These are phyloP conservation scores for Rhodotorula sp. DNA, from an alignment of 1,284 basidiomycete genomes.

Conservation along the genomic window DNA sequence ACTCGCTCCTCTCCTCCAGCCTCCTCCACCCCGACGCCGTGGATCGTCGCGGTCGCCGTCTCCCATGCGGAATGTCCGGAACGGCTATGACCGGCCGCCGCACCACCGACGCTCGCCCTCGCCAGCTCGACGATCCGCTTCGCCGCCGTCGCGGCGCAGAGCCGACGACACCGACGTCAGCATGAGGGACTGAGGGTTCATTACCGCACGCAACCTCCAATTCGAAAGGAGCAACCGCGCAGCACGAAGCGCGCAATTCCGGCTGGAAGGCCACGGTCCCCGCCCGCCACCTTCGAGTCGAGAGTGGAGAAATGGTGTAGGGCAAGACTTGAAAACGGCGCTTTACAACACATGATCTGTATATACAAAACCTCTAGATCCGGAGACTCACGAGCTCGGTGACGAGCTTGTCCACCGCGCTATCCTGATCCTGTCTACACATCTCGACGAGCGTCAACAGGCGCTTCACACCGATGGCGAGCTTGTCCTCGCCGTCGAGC, in stretches of 20 bases:
- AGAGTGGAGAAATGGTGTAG: neutral
- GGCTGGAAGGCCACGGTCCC: too few species aligned
- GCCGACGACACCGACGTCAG: neutral
- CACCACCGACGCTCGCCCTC: constrained; percentile 7
- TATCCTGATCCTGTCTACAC: constrained; percentile 73
- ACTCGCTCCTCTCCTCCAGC: neutral
- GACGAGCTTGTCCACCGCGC: constrained; percentile 50
- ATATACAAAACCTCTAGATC: constrained; percentile 1
- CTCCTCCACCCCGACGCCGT: neutral
- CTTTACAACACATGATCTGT: neutral
- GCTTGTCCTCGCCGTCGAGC: constrained; percentile 22
- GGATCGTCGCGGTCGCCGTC: constrained; percentile 24
- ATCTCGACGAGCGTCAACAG: constrained; percentile 90
- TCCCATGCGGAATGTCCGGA: neutral
- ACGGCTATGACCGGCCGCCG: constrained; percentile 1
- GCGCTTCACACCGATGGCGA: constrained; percentile 81
- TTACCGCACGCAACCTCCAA: neutral
- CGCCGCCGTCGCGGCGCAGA: neutral
- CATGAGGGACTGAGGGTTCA: constrained; percentile 8
- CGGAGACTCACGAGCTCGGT: constrained; percentile 19
- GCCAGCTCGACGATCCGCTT: neutral
- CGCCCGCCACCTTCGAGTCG: neutral
- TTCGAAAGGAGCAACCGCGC: too few species aligned
- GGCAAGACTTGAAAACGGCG: neutral
- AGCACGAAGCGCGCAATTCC: neutral